Evolutionary conservation across 2,329 filamentous ascomycete genomes (phyloP).

Genomic region (Cercospora beticola): DNA sequence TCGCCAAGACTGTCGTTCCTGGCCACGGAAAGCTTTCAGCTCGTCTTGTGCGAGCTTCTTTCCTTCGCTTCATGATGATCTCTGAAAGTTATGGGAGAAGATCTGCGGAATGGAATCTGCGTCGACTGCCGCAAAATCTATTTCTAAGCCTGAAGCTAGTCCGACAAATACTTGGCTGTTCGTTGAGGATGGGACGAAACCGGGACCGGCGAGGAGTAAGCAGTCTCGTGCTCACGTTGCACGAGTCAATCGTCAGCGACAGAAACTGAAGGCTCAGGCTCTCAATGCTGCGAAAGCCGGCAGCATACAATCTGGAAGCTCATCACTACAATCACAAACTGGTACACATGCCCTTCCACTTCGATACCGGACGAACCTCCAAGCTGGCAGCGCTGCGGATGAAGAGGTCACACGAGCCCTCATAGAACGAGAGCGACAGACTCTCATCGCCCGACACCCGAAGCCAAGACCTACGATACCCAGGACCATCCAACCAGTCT

Average conservation of each 20-base stretch:
- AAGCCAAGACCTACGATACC: not conserved
- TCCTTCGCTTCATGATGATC: not conserved
- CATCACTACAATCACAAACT: not conserved
- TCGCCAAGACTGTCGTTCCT: not conserved
- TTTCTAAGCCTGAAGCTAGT: not conserved
- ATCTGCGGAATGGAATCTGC: not conserved
- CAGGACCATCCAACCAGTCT: slow-evolving; percentile 14
- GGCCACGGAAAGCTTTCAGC: not conserved
- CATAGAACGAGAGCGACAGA: not conserved
- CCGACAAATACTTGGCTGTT: slow-evolving; percentile 10
- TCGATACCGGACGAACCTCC: not conserved
- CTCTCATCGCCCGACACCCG: not conserved
- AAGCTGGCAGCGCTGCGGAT: not conserved
- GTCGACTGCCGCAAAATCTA: not conserved
- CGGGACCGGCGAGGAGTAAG: slow-evolving; percentile 12
- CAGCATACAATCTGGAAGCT: not conserved
- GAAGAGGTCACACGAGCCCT: not conserved
- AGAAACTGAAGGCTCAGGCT: slow-evolving; percentile 13
- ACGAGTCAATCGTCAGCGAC: slow-evolving; percentile 19
- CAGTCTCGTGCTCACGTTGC: slow-evolving; percentile 22
- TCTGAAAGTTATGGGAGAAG: not conserved
- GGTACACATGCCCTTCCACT: not conserved
- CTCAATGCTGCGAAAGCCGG: not conserved
- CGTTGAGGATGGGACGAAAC: slow-evolving; percentile 13
- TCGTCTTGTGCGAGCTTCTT: not conserved